Conservation (phyloP, 2,329 filamentous ascomycete species). For the Pseudocercospora ulei region DNA sequence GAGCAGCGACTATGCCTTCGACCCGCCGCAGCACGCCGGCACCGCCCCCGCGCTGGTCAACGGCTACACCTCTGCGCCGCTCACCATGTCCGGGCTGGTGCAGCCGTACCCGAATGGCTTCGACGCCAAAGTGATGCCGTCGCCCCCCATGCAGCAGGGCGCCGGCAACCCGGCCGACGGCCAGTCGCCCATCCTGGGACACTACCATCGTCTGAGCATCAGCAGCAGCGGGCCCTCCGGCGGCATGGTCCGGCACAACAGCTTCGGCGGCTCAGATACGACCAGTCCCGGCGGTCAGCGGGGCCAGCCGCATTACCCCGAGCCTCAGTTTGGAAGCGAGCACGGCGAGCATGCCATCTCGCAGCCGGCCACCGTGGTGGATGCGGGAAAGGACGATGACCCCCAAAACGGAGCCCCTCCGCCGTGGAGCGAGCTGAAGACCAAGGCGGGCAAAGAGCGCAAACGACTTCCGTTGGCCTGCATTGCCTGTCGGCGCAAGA, state of each 20-base stretch:
- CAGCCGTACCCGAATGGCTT: conserved; percentile 17
- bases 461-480: conserved; percentile 88
- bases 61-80: conserved; percentile 19
- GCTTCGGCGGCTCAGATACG: conserved; percentile 27
- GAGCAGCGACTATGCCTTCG: conserved; percentile 28
- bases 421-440: conserved; percentile 47
- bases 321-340: conserved; percentile 14
- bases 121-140: conserved; percentile 18
- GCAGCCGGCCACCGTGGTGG: conserved; percentile 4
- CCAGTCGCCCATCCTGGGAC: conserved; percentile 19
- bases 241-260: conserved; percentile 22
- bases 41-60: conserved; percentile 15
- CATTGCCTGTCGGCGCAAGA: conserved; percentile 91
- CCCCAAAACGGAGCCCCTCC: conserved; percentile 27
- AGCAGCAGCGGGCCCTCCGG: conserved; percentile 27
- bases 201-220: conserved; percentile 29
- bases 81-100: conserved; percentile 8
- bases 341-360: conserved; percentile 13
- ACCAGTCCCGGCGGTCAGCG: conserved; percentile 25
- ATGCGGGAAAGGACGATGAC: conserved; percentile 16
- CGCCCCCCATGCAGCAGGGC: conserved; percentile 12
- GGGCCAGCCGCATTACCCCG: conserved; percentile 8
- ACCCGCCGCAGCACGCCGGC: conserved; percentile 23
- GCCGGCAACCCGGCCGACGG: conserved; percentile 17
- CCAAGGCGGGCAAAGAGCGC: conserved; percentile 78